Percentiles rank a stretch among this genome's conserved stretches.
Evolutionary conservation across 2,329 filamentous ascomycete species (phyloP).

Genomic region (Macrophomina pseudophaseolina): DNA sequence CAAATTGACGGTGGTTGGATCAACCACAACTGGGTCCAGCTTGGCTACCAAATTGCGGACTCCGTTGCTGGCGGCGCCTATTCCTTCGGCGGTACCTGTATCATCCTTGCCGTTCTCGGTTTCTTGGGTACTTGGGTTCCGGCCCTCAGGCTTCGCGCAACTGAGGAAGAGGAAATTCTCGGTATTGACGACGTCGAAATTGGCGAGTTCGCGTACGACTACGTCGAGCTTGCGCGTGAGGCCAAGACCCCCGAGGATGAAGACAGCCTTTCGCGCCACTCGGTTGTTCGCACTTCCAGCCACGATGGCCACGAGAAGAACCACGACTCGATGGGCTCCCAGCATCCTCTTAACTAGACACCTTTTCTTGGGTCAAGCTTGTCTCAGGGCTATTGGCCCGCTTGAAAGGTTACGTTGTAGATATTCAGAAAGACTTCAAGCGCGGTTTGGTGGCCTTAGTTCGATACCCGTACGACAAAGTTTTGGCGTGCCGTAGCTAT

Average conservation of each 20-base stretch:
- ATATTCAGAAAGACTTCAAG: conserved; percentile 6
- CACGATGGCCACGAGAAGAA: conserved; percentile 26
- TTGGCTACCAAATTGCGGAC: conserved; percentile 83
- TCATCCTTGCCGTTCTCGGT: conserved; percentile 66
- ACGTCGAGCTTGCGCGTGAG: conserved; percentile 81
- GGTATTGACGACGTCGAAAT: conserved; percentile 91
- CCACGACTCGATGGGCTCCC: conserved; percentile 26
- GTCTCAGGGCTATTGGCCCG: background rate
- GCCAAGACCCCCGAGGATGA: conserved; percentile 55
- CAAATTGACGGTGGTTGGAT: conserved; percentile 78
- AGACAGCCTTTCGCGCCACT: conserved; percentile 30
- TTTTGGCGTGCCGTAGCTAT: background rate
- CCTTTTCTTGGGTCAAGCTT: background rate
- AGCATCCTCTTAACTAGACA: conserved; percentile 5
- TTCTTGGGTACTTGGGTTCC: conserved; percentile 81
- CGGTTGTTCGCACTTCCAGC: conserved; percentile 4
- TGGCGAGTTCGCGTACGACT: conserved; percentile 93
- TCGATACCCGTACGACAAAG: conserved; percentile 17
- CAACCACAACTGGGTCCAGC: conserved; percentile 81
- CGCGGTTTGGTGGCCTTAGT: background rate
- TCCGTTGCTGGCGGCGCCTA: conserved; percentile 76
- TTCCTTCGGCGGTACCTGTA: conserved; percentile 76
- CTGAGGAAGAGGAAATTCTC: conserved; percentile 78
- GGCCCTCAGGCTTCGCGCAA: conserved; percentile 73
- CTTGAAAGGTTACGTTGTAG: conserved; percentile 16